These are phyloP conservation scores for Macadamia integrifolia DNA, from an alignment of 164 flowering plant genomes.

Conservation along the genomic window DNA sequence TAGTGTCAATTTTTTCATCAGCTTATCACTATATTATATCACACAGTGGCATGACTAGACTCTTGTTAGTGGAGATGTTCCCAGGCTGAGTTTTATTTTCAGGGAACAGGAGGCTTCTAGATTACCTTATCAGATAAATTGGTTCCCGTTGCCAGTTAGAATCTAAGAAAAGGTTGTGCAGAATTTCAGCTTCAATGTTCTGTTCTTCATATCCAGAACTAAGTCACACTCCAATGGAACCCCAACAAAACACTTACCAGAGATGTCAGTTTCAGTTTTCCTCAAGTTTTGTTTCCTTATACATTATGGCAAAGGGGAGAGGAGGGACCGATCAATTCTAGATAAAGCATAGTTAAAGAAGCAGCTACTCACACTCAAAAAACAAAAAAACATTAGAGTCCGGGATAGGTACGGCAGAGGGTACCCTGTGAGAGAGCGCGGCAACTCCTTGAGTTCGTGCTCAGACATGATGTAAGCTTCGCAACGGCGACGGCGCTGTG, in stretches of 20 bases:
- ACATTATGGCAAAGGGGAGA: too few relatives aligned
- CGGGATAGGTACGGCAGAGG: conserved; percentile 86
- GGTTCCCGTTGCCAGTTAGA: neutral
- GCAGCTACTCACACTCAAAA: conserved; percentile 45
- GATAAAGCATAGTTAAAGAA: conserved; percentile 14
- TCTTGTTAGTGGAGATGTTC: too few relatives aligned
- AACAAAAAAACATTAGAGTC: conserved; percentile 49
- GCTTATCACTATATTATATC: too few relatives aligned
- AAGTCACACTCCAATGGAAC: too few relatives aligned
- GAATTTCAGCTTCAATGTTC: neutral
- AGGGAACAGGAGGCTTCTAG: too few relatives aligned
- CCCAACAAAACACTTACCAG: too few relatives aligned
- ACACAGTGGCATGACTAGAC: too few relatives aligned
- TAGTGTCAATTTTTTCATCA: too few relatives aligned
- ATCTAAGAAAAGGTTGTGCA: neutral
- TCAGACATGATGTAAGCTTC: conserved; percentile 79
- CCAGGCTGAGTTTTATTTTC: too few relatives aligned
- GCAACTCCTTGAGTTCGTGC: conserved; percentile 57
- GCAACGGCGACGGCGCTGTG: conserved; percentile 77
- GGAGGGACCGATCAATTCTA: conserved; percentile 6
- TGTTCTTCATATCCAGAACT: too few relatives aligned
- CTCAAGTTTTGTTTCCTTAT: neutral
- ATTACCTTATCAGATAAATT: too few relatives aligned
- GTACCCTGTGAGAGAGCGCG: conserved; percentile 93
- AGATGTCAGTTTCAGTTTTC: neutral